Evolutionary conservation across 345 rosid genomes (phyloP).

Genomic region (Clarkia xantiana): DNA sequence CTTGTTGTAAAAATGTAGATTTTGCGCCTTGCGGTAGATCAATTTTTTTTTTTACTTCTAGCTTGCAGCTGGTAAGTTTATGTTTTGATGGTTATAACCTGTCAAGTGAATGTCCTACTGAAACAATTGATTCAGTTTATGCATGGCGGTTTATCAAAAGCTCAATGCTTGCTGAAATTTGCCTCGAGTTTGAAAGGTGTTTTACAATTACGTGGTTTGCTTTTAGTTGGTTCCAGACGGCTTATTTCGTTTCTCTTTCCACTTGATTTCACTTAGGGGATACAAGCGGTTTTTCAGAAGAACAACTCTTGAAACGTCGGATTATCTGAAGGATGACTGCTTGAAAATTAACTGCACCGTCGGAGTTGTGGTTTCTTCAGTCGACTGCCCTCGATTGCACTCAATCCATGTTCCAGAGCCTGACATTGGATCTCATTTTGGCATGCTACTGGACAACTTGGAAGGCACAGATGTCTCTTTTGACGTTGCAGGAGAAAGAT

Average conservation of each 20-base stretch:
- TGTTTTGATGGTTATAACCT: no score
- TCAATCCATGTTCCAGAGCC: slow-evolving; percentile 46
- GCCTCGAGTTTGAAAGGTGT: not conserved
- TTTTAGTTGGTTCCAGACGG: slow-evolving; percentile 1
- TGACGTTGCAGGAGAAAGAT: slow-evolving; percentile 40
- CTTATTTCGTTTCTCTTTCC: slow-evolving; percentile 1
- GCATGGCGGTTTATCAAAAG: no score
- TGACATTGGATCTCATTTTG: slow-evolving; percentile 49
- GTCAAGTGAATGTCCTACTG: no score
- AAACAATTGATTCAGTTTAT: no score
- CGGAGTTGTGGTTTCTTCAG: slow-evolving; percentile 49
- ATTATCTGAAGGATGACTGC: slow-evolving; percentile 53
- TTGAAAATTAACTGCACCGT: slow-evolving; percentile 55
- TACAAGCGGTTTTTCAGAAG: slow-evolving; percentile 67
- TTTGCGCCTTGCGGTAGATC: no score
- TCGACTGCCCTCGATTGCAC: slow-evolving; percentile 28
- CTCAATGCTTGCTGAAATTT: no score
- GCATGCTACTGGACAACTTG: slow-evolving; percentile 38
- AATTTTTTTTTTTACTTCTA: no score
- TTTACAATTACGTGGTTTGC: not conserved
- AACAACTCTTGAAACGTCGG: slow-evolving; percentile 48
- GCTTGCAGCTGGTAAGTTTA: no score
- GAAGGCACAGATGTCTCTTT: slow-evolving; percentile 49
- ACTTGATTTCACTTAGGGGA: slow-evolving; percentile 30
- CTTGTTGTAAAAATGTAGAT: no score